Evolutionary conservation across 176 grass and related monocot genomes (phyloP).

Genomic region (Oryza coarctata): DNA sequence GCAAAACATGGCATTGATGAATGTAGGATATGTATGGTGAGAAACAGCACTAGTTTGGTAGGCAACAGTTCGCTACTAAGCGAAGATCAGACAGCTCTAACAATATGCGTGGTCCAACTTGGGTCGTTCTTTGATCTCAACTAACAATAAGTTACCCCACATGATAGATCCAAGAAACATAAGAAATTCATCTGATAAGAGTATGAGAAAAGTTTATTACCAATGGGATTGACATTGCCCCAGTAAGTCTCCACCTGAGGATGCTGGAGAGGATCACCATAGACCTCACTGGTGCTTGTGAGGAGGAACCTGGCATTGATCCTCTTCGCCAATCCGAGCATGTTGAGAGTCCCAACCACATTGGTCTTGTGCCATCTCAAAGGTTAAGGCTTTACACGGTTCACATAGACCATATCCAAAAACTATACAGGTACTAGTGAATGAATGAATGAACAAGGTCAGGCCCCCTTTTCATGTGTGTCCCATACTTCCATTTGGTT

Average conservation of each 20-base stretch:
- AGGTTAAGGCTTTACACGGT: slow-evolving; percentile 47
- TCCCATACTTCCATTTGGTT: slow-evolving; percentile 7
- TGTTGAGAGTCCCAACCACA: slow-evolving; percentile 92
- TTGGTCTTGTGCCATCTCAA: slow-evolving; percentile 81
- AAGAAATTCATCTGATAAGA: neutral
- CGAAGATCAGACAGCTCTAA: neutral
- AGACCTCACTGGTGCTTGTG: slow-evolving; percentile 96
- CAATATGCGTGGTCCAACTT: slow-evolving; percentile 34
- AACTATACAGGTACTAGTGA: neutral
- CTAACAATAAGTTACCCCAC: slow-evolving; percentile 30
- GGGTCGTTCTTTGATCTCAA: neutral
- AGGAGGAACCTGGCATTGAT: slow-evolving; percentile 84
- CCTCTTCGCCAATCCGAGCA: slow-evolving; percentile 92
- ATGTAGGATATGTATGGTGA: neutral
- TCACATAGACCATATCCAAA: slow-evolving; percentile 20
- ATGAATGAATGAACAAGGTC: neutral
- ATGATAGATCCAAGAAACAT: neutral
- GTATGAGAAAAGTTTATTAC: slow-evolving; percentile 40
- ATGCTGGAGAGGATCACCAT: slow-evolving; percentile 91
- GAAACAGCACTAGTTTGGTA: slow-evolving; percentile 33
- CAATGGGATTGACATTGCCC: slow-evolving; percentile 97
- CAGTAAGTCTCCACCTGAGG: slow-evolving; percentile 98
- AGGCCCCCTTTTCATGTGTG: neutral
- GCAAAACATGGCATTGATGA: slow-evolving; percentile 20
- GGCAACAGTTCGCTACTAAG: neutral